Conservation (phyloP, 495 filamentous ascomycete genomes). For the Ramalina intermedia region DNA sequence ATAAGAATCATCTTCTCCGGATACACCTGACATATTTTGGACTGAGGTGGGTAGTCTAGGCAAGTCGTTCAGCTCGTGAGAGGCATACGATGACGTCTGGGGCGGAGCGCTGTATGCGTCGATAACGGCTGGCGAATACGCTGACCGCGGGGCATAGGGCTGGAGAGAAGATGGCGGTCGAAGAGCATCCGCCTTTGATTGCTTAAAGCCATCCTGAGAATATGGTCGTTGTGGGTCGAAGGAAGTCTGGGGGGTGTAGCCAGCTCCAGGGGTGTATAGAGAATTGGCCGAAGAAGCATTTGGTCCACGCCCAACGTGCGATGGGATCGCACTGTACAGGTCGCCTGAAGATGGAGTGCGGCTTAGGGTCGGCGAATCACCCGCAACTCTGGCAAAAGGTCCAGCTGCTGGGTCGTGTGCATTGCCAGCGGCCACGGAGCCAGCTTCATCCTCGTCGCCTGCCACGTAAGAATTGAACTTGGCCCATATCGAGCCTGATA, state of each 20-base stretch:
- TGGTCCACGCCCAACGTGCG: slow-evolving; percentile 16
- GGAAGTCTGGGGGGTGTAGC: slow-evolving; percentile 33
- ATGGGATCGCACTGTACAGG: slow-evolving; percentile 49
- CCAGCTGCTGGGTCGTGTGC: slow-evolving; percentile 46
- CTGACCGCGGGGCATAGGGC: slow-evolving; percentile 8
- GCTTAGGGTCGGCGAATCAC: slow-evolving; percentile 69
- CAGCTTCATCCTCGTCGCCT: slow-evolving; percentile 65
- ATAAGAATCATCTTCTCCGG: slow-evolving; percentile 24
- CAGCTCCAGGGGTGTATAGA: slow-evolving; percentile 46
- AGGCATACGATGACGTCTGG: slow-evolving; percentile 22
- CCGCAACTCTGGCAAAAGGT: slow-evolving; percentile 67
- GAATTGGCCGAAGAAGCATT: slow-evolving; percentile 35
- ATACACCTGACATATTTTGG: slow-evolving; percentile 33
- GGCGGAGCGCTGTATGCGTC: slow-evolving; percentile 18
- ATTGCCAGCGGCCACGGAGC: slow-evolving; percentile 42
- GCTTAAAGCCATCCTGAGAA: slow-evolving; percentile 34
- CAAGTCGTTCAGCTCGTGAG: slow-evolving; percentile 26
- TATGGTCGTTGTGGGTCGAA: slow-evolving; percentile 33
- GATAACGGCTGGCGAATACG: slow-evolving; percentile 6
- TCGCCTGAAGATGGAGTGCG: slow-evolving; percentile 64
- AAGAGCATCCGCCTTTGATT: slow-evolving; percentile 9
- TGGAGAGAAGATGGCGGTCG: slow-evolving; percentile 5
- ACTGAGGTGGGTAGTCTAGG: slow-evolving; percentile 32
- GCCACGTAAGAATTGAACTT: slow-evolving; percentile 90
- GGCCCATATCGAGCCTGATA: slow-evolving; percentile 73